Evolutionary conservation across 148 eudicot species (phyloP), one percentile per base, ranked within the genome.

Genomic region (Silene uniflora): DNA sequence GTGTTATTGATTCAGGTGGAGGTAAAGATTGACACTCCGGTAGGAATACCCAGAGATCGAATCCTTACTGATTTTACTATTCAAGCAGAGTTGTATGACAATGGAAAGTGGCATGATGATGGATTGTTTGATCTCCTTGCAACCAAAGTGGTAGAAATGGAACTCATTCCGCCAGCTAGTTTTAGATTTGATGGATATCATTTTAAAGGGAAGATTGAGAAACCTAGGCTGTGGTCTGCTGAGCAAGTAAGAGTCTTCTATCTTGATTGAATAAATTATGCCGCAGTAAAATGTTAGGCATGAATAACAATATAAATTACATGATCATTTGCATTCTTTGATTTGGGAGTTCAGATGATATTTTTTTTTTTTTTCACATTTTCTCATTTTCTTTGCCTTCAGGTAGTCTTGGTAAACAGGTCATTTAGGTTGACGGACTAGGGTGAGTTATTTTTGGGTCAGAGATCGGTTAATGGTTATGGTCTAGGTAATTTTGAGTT

Each of bases 141-240:
- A 11, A 79, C 89, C 75, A 55, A 75, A 66, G 87, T 87, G 72
- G 88, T 88, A 73, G 88, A 76, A 73, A 82, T 92, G 82, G 83
- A 88, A 78, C 78, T 87, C 44, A 39, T 75, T 75, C 88, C 78
- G 39, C 86, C 91, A 55, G 70, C 84, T 35, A 72, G 29, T 72
- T 82, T 77, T 69, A 89, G 86, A 35, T 95, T 95, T 80, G 71
- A 78, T 70, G 98, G 97, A 46, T 90, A 92, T 79, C 79, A 78
- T 24, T 87, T 92, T 65, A 78, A 64, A 25, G 96, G 96, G 73
- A 87, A 82, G 85, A 83, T 95, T 73, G 78, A 88, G 73, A 82
- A 29, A 77, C 97, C 98, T 52, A 90, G 85, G 86, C 89, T 95
- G 78, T 95, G 98, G 98, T 88, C 92, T 61, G 97, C 97, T 63